Evolutionary conservation across 176 grass and related monocot species (phyloP), one percentile per base, ranked within the genome.

Genomic region (Ampelocalamus luodianensis): DNA sequence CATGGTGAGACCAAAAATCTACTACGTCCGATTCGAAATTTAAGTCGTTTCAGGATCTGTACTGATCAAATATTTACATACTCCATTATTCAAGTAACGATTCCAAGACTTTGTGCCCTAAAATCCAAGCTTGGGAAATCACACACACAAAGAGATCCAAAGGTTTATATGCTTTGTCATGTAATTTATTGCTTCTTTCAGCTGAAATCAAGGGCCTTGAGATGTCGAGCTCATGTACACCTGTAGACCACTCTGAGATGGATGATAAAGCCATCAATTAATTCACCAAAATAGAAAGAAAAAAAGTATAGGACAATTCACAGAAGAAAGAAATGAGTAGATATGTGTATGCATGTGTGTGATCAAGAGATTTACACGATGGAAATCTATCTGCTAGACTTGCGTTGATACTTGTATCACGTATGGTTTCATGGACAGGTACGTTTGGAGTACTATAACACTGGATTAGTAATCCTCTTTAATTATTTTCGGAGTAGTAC

Each of bases 301-400:
- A 9, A 46, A 45, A 44, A 14, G 27, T 6, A 76, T 36, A 36
- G 27, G 11, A 39, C 1, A 56, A 56, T 56, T n/a, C 53, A 56
- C 6, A 3, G 18, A 58, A 76, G 29, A 76, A 26, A 27, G 14
- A 38, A 7, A 2, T 24, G 12, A 4, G 9, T 32, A 24, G 58
- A 26, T 18, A 53, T 45, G 9, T 61, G n/a, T 3, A 22, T 55
- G 17, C 18, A 50, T 20, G 9, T 39, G 50, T 56, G 81, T 73
- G 81, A 73, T 83, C 60, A 67, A 11, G 34, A 55, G 34, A 22
- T 54, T 55, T 76, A 66, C 82, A 76, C 71, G 81, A 50, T n/a
- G 54, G 14, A 24, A 23, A 45, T 29, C 6, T 4, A 23, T 10
- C 43, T 14, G 8, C 8, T 12, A 44, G 45, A 37, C 14, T 65